Base-by-base conservation (phyloP, 345 rosid genomes). In the Eucalyptus viminalis region DNA sequence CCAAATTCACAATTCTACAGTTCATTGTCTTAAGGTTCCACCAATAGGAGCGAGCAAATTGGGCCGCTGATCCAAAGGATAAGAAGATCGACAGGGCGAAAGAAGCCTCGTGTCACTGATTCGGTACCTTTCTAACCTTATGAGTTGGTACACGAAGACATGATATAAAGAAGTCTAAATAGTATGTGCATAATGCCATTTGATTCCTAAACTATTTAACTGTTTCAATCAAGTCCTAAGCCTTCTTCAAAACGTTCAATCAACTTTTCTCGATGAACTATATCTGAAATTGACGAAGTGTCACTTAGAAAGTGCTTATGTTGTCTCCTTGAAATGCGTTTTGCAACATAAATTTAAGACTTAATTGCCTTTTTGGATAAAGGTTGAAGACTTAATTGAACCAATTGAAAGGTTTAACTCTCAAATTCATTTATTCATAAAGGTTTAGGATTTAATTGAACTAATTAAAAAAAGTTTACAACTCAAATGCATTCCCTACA, bases 311-410 rank as follows among this genome's bases (percentile, higher is more conserved):
- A 56, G 3, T 56, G 60, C 6, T 56, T 56, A 56, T 9, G 0
- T 56, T 22, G 60, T 56, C 1, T 22, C 27, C 27, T 56, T 56
- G 2, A 56, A 56, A 9, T 22, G 27, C 0, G 0, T 56, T 56
- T 22, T 22, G 25, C 60, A 56, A 56, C 13, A 56, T 4, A 56
- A 56, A 0, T 56, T 56, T 56, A 9, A 22, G 13, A 56, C 1
- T 54, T 56, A 56, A 4, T 54, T 56, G 62, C 6, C 0, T 56
- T 56, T 56, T 56, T 4, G 0, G 3, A 0, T 24, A 56, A 56
- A 56, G 62, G 62, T 9, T 0, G 29, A 56, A 56, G 27, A 56
- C 62, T 24, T 56, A 56, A 9, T 9, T 0, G 12, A 24, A 24
- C 0, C 13, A 2, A 56, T 56, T 56, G 13, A 56, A 56, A 56